Percentiles rank a stretch among this genome's conserved stretches.
Conservation (phyloP, 345 rosid genomes). For the Trapa incisa region DNA sequence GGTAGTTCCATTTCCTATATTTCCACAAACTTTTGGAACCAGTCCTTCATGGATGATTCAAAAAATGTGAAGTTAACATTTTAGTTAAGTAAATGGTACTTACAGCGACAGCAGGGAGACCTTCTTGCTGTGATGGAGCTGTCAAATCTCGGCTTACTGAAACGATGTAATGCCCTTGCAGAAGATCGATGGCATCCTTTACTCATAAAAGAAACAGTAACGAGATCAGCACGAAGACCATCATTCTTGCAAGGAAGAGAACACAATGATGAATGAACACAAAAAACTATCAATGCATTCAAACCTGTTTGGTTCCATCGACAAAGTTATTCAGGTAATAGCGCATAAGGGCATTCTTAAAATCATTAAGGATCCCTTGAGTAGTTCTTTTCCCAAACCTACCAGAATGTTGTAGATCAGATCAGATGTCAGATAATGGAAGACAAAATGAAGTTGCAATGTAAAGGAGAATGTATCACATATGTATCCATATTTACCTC, state of each 20-base stretch:
- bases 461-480: constrained; percentile 3
- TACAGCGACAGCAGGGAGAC: constrained; percentile 73
- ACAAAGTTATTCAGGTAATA: constrained; percentile 86
- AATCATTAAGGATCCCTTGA: constrained; percentile 78
- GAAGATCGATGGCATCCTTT: constrained; percentile 79
- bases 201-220: background rate
- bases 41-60: background rate
- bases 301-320: constrained; percentile 91
- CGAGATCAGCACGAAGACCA: background rate
- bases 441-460: background rate
- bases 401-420: constrained; percentile 9
- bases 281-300: background rate
- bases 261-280: background rate
- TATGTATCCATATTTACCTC: constrained; percentile 28
- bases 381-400: constrained; percentile 80
- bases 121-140: constrained; percentile 46
- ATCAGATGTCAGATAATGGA: background rate
- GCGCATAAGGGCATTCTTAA: constrained; percentile 67
- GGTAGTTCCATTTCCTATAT: no score
- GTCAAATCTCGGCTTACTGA: constrained; percentile 60
- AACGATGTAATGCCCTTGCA: constrained; percentile 82
- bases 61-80: background rate
- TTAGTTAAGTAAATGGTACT: constrained; percentile 18
- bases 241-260: background rate
- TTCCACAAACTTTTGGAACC: background rate